phyloP scores from a whole-genome alignment of 345 rosid genomes.

The Salix caprea region DNA sequence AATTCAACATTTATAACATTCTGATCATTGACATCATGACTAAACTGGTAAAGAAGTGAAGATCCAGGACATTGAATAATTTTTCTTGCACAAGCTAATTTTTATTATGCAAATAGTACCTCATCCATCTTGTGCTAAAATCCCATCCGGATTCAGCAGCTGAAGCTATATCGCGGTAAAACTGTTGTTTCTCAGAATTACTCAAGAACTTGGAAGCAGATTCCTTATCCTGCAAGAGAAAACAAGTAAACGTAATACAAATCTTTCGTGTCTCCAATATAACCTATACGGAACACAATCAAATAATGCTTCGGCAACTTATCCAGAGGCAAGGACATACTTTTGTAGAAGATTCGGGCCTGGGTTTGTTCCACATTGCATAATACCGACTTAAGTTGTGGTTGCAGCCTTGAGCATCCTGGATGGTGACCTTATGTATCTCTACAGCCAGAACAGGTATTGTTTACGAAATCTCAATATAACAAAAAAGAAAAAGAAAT shows the following conservation, averaged over 20 bases:
- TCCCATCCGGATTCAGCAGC: conserved; percentile 95
- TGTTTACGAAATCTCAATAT: background rate
- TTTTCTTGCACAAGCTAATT: background rate
- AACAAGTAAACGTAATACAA: background rate
- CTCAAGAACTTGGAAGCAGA: conserved; percentile 51
- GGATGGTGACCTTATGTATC: conserved; percentile 53
- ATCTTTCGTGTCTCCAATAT: background rate
- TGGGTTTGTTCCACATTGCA: conserved; percentile 85
- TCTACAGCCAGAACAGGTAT: conserved; percentile 34
- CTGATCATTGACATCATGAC: background rate
- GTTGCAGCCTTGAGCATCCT: conserved; percentile 39
- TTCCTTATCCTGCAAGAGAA: conserved; percentile 49
- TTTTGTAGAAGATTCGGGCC: conserved; percentile 67
- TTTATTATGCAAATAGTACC: conserved; percentile 27
- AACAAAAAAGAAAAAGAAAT: background rate
- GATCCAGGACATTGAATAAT: no score
- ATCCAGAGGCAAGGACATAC: conserved; percentile 39
- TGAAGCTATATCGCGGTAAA: conserved; percentile 71
- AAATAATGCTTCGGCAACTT: background rate
- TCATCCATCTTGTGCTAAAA: conserved; percentile 95
- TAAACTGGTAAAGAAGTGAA: no score
- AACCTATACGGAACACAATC: background rate
- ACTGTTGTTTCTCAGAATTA: conserved; percentile 48
- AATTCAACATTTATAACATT: background rate
- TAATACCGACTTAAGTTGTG: conserved; percentile 70